Evolutionary conservation across 2,329 filamentous ascomycete species (phyloP).

Genomic region (Blastomyces gilchristii): DNA sequence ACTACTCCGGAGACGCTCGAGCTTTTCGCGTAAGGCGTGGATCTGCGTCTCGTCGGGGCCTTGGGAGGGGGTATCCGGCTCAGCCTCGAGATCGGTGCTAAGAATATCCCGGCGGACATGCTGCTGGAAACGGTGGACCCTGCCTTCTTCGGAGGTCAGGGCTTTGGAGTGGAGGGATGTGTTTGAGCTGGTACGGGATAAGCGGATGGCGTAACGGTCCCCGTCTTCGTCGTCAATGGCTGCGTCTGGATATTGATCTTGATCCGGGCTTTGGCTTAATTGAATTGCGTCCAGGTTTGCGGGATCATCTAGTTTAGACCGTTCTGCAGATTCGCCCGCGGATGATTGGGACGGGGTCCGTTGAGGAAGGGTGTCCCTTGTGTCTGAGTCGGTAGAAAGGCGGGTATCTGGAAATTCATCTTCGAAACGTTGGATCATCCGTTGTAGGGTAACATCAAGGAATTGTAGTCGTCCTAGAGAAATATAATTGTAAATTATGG

Average conservation of each 20-base stretch:
- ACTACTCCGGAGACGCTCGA: constrained; percentile 35
- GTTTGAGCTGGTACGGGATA: constrained; percentile 53
- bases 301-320: constrained; percentile 25
- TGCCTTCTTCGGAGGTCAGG: constrained; percentile 58
- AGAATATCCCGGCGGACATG: constrained; percentile 55
- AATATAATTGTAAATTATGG: constrained; percentile 19
- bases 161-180: constrained; percentile 58
- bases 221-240: constrained; percentile 34
- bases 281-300: neutral
- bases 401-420: constrained; percentile 90
- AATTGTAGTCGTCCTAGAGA: constrained; percentile 61
- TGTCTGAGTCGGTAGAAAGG: constrained; percentile 26
- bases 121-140: constrained; percentile 58
- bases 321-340: constrained; percentile 20
- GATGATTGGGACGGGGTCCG: constrained; percentile 27
- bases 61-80: constrained; percentile 13
- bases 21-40: constrained; percentile 33
- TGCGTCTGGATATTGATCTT: constrained; percentile 29
- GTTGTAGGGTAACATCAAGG: constrained; percentile 75
- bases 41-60: constrained; percentile 37
- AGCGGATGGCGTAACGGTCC: constrained; percentile 36
- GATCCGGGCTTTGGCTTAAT: constrained; percentile 29
- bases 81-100: constrained; percentile 32
- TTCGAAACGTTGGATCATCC: constrained; percentile 92
- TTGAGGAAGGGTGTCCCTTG: constrained; percentile 16